These are phyloP conservation scores for Fusarium beomiforme DNA, from an alignment of 2,329 filamentous ascomycete species.

Conservation along the genomic window DNA sequence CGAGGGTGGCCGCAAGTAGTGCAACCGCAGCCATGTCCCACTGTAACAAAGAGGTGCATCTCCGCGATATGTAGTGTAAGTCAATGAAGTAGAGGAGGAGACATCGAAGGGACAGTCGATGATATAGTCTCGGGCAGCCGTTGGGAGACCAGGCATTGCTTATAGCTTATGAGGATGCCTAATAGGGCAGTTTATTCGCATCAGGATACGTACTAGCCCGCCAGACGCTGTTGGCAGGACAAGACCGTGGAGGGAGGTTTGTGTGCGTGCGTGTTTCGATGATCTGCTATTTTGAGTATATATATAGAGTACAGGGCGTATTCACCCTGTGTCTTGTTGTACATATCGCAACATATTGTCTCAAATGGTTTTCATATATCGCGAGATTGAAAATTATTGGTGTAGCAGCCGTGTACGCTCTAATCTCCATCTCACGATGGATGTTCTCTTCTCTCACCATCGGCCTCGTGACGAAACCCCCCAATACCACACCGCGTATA, in stretches of 20 bases:
- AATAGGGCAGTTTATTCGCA: not conserved
- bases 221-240: not conserved
- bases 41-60: constrained; percentile 10
- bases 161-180: constrained; percentile 22
- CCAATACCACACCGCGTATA: not conserved
- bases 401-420: not conserved
- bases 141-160: constrained; percentile 5
- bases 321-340: constrained; percentile 15
- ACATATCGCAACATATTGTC: constrained; percentile 20
- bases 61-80: constrained; percentile 21
- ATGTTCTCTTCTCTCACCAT: constrained; percentile 29
- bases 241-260: constrained; percentile 9
- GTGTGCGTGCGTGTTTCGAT: constrained; percentile 11
- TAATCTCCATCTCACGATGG: not conserved
- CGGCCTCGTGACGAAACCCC: constrained; percentile 13
- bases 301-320: constrained; percentile 7
- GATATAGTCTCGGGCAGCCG: constrained; percentile 1
- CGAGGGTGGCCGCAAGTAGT: constrained; percentile 54
- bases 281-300: constrained; percentile 25
- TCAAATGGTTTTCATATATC: not conserved
- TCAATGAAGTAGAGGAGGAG: not conserved
- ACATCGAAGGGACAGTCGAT: not conserved
- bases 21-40: constrained; percentile 24
- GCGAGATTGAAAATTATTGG: not conserved
- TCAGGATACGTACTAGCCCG: not conserved